phyloP scores from a whole-genome alignment of 2,329 filamentous ascomycete species.

The Ilyonectria sp. region DNA sequence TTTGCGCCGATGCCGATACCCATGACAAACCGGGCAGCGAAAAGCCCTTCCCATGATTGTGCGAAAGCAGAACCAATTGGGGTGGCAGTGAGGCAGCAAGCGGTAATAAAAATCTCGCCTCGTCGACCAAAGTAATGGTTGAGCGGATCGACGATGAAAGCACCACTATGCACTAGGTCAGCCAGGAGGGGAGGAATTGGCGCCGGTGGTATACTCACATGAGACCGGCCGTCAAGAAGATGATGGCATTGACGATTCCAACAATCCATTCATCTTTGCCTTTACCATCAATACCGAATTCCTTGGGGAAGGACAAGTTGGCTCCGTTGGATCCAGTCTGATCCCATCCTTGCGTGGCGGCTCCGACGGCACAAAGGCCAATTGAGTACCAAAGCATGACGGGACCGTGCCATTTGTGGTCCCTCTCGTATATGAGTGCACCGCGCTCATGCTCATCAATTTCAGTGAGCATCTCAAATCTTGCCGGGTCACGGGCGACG shows the following conservation, averaged over 20 bases:
- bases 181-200: not conserved
- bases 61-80: slow-evolving; percentile 67
- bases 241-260: slow-evolving; percentile 53
- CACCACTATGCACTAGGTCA: slow-evolving; percentile 33
- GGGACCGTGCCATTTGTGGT: slow-evolving; percentile 73
- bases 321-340: slow-evolving; percentile 75
- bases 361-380: slow-evolving; percentile 68
- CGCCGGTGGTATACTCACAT: slow-evolving; percentile 61
- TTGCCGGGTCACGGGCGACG: slow-evolving; percentile 51
- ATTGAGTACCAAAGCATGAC: slow-evolving; percentile 62
- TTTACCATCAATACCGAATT: slow-evolving; percentile 53
- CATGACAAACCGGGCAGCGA: slow-evolving; percentile 76
- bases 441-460: slow-evolving; percentile 55
- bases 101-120: slow-evolving; percentile 75
- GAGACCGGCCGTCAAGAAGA: slow-evolving; percentile 64
- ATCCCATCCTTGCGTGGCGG: slow-evolving; percentile 74
- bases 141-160: slow-evolving; percentile 64
- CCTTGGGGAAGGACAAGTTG: slow-evolving; percentile 70
- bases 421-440: slow-evolving; percentile 58
- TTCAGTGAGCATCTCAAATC: slow-evolving; percentile 47
- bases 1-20: slow-evolving; percentile 80
- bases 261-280: slow-evolving; percentile 63
- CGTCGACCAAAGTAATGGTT: slow-evolving; percentile 77
- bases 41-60: slow-evolving; percentile 76
- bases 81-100: slow-evolving; percentile 58